Conservation (phyloP, 108 stramenopile genomes). For the Cyclotella cryptica region DNA sequence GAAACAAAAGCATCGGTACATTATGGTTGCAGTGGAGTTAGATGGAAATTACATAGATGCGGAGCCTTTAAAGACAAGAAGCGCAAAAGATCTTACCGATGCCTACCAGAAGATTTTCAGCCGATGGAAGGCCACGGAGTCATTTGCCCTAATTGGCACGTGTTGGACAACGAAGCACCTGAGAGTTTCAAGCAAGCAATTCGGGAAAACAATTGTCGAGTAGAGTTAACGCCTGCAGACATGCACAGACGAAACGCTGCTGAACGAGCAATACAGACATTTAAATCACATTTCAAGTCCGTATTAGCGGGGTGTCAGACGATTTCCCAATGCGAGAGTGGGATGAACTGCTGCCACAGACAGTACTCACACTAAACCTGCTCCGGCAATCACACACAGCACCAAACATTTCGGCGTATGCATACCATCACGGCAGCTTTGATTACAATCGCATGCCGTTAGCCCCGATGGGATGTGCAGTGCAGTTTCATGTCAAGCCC, state of each 20-base stretch:
- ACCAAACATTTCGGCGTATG: constrained; percentile 37
- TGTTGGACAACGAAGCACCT: not conserved
- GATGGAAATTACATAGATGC: constrained; percentile 26
- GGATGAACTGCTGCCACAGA: constrained; percentile 50
- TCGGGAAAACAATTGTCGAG: constrained; percentile 2
- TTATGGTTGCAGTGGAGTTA: constrained; percentile 5
- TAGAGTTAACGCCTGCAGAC: constrained; percentile 46
- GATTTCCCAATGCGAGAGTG: constrained; percentile 47
- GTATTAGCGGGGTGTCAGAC: constrained; percentile 21
- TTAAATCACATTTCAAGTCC: constrained; percentile 57
- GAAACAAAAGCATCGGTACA: constrained; percentile 4
- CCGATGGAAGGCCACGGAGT: constrained; percentile 23
- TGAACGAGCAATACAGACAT: constrained; percentile 61
- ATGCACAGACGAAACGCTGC: constrained; percentile 49
- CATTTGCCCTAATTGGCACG: constrained; percentile 4
- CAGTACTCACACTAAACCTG: constrained; percentile 37
- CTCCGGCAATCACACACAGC: constrained; percentile 33
- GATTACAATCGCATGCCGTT: constrained; percentile 58
- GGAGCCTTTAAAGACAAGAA: constrained; percentile 12
- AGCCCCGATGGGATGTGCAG: constrained; percentile 49
- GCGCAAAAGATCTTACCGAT: constrained; percentile 22
- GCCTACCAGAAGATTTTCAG: constrained; percentile 10
- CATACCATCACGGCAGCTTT: constrained; percentile 23
- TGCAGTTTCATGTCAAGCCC: constrained; percentile 36
- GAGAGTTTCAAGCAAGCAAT: not conserved